Conservation (phyloP, 495 filamentous ascomycete species). For the Parathielavia hyrcaniae region DNA sequence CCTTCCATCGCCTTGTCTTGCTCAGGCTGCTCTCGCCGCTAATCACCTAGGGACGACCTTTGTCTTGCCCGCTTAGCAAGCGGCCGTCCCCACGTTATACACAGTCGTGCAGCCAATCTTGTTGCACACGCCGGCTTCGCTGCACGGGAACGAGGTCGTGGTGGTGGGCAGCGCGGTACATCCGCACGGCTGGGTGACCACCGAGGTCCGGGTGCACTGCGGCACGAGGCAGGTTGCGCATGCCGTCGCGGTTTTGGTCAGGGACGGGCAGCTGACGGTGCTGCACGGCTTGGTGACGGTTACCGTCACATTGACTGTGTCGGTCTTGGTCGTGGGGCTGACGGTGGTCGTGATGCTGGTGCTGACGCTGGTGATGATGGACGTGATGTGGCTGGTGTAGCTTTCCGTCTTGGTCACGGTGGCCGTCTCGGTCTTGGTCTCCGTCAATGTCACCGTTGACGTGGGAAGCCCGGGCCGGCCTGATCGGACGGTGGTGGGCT, state of each 20-base stretch:
- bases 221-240: conserved; percentile 29
- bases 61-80: conserved; percentile 15
- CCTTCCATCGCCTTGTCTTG: background rate
- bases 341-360: conserved; percentile 4
- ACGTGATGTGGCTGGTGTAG: conserved; percentile 16
- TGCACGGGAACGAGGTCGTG: conserved; percentile 27
- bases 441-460: conserved; percentile 10
- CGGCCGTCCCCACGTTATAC: conserved; percentile 24
- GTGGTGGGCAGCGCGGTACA: conserved; percentile 26
- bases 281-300: conserved; percentile 16
- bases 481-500: conserved; percentile 22
- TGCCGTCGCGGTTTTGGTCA: conserved; percentile 24
- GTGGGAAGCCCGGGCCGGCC: conserved; percentile 5
- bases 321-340: conserved; percentile 11
- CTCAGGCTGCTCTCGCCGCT: background rate
- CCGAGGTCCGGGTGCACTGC: conserved; percentile 26
- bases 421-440: conserved; percentile 14
- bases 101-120: conserved; percentile 32
- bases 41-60: background rate
- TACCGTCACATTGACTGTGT: conserved; percentile 1
- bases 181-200: conserved; percentile 24
- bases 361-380: conserved; percentile 4
- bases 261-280: conserved; percentile 13
- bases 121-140: conserved; percentile 20
- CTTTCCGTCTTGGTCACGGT: conserved; percentile 17